phyloP scores from a whole-genome alignment of 306 rosid species.

The Lotus japonicus region DNA sequence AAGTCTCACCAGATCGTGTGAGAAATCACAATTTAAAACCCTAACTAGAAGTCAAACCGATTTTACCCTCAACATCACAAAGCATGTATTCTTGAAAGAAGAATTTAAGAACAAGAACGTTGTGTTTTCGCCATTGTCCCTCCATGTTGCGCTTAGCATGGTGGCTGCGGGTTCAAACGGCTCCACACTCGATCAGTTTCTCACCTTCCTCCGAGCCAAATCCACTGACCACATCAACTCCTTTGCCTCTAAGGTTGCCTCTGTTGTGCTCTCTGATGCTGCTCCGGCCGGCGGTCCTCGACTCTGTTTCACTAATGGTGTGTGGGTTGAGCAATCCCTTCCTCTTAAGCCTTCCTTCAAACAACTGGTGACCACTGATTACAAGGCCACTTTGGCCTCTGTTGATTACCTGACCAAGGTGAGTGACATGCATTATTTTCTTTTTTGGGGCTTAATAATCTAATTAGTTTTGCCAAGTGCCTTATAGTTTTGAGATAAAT shows the following conservation, averaged over 20 bases:
- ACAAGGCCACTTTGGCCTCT: conserved; percentile 45
- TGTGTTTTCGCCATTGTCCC: conserved; percentile 69
- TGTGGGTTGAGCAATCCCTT: conserved; percentile 61
- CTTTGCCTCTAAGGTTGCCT: conserved; percentile 50
- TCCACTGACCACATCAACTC: conserved; percentile 56
- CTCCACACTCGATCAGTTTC: conserved; percentile 56
- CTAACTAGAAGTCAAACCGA: conserved; percentile 32
- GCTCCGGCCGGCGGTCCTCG: conserved; percentile 64
- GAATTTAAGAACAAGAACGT: conserved; percentile 33
- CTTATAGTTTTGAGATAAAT: no score
- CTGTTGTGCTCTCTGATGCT: conserved; percentile 55
- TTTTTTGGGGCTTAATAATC: not conserved
- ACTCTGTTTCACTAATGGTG: conserved; percentile 52
- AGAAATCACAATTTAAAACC: no score
- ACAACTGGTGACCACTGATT: conserved; percentile 38
- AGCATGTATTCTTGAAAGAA: conserved; percentile 34
- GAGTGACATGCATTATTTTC: not conserved
- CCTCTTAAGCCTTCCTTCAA: conserved; percentile 61
- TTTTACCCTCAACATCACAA: conserved; percentile 41
- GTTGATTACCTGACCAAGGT: conserved; percentile 69
- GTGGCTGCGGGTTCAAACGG: conserved; percentile 71
- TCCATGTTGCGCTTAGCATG: conserved; percentile 61
- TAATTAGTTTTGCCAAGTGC: not conserved
- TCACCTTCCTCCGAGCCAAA: conserved; percentile 60
- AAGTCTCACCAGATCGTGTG: no score